phyloP scores from a whole-genome alignment of 306 rosid species.

The Cicer yamashitae region DNA sequence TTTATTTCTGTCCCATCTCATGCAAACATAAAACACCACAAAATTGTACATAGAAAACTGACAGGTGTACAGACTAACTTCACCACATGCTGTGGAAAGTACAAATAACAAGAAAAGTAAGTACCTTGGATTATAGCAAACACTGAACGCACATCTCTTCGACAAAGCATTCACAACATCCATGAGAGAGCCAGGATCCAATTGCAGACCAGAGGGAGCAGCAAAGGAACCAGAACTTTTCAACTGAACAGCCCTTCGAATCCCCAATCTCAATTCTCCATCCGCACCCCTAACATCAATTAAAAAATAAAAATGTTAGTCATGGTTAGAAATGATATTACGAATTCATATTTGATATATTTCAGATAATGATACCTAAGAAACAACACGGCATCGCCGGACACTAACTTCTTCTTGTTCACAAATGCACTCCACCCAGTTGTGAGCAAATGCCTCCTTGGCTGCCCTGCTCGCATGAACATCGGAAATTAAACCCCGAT shows the following conservation, averaged over 20 bases:
- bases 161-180: constrained; percentile 78
- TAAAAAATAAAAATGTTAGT: constrained; percentile 2
- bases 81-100: not conserved
- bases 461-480: constrained; percentile 76
- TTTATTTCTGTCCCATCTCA: not conserved
- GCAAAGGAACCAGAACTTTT: constrained; percentile 65
- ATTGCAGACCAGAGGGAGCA: constrained; percentile 58
- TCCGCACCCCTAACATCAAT: constrained; percentile 75
- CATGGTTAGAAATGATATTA: not conserved
- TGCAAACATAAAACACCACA: constrained; percentile 5
- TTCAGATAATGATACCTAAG: constrained; percentile 66
- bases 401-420: constrained; percentile 95
- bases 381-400: constrained; percentile 98
- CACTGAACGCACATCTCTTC: constrained; percentile 62
- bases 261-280: constrained; percentile 89
- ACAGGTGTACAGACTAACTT: not conserved
- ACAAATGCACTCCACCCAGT: constrained; percentile 99
- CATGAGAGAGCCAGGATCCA: constrained; percentile 56
- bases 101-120: constrained; percentile 13
- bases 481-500: not conserved
- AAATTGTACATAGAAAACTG: not conserved
- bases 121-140: constrained; percentile 89
- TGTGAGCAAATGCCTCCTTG: constrained; percentile 98
- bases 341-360: not conserved
- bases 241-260: constrained; percentile 84